Evolutionary conservation across 2,329 filamentous ascomycete genomes (phyloP).

Genomic region (Fonsecaea pugnacius): DNA sequence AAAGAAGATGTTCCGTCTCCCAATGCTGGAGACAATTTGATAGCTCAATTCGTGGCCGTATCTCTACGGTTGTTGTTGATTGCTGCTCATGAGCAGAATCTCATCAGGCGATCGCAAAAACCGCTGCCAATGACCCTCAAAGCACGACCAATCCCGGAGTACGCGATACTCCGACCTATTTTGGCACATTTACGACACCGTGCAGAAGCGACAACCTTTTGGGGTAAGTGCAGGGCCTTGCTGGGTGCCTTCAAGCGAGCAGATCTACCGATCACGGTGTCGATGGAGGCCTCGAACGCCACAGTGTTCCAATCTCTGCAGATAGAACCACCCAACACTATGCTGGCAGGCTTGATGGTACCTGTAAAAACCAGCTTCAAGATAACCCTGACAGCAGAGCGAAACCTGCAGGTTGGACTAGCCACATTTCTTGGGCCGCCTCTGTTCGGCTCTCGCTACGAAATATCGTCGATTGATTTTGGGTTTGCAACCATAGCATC

Average conservation of each 20-base stretch:
- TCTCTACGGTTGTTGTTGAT: constrained; percentile 76
- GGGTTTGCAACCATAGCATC: constrained; percentile 23
- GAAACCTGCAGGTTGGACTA: constrained; percentile 25
- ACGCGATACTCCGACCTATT: constrained; percentile 64
- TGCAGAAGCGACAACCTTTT: constrained; percentile 39
- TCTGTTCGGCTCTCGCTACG: constrained; percentile 33
- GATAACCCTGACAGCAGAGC: constrained; percentile 26
- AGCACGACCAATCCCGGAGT: constrained; percentile 55
- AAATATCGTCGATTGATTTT: constrained; percentile 30
- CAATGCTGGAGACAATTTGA: constrained; percentile 48
- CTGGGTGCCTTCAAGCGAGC: constrained; percentile 27
- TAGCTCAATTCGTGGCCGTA: constrained; percentile 69
- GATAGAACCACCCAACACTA: constrained; percentile 14
- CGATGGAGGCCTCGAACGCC: constrained; percentile 14
- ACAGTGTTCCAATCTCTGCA: constrained; percentile 14
- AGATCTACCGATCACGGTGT: constrained; percentile 23
- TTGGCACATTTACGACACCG: constrained; percentile 59
- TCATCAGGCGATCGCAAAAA: constrained; percentile 67
- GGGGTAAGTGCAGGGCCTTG: constrained; percentile 42
- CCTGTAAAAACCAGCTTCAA: constrained; percentile 28
- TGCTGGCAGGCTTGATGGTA: constrained; percentile 26
- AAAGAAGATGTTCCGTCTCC: constrained; percentile 48
- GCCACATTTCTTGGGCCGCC: constrained; percentile 34
- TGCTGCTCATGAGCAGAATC: constrained; percentile 77
- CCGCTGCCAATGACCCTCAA: constrained; percentile 61